Evolutionary conservation across 768 basidiomycete genomes (phyloP).

Genomic region (Leccinum boreale): DNA sequence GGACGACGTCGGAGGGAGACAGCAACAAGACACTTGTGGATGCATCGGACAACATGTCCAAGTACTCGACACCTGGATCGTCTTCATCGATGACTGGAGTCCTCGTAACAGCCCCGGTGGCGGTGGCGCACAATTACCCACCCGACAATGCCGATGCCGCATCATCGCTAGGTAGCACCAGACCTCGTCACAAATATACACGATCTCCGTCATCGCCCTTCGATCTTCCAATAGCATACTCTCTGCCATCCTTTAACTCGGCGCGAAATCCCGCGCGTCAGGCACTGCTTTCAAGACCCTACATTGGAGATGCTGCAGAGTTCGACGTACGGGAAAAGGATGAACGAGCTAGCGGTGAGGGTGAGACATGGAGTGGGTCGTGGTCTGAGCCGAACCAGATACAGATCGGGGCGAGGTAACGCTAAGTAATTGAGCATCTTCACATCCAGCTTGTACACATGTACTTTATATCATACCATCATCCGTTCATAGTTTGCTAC

Average conservation of each 20-base stretch:
- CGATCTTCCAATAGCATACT: conserved; percentile 29
- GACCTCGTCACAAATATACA: conserved; percentile 26
- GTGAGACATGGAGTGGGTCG: conserved; percentile 47
- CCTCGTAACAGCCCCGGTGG: conserved; percentile 2
- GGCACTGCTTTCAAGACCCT: not conserved
- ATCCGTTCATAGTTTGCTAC: not conserved
- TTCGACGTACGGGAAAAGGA: conserved; percentile 41
- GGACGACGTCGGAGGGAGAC: conserved; percentile 30
- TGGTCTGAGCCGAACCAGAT: conserved; percentile 38
- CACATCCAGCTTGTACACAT: conserved; percentile 7
- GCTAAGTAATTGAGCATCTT: not conserved
- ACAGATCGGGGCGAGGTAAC: conserved; percentile 29
- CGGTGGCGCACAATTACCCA: conserved; percentile 45
- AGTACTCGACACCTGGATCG: conserved; percentile 9
- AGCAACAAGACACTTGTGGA: conserved; percentile 16
- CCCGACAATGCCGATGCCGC: conserved; percentile 47
- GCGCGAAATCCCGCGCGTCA: conserved; percentile 6
- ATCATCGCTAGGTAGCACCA: conserved; percentile 16
- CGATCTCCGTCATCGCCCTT: conserved; percentile 41
- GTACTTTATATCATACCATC: conserved; percentile 18
- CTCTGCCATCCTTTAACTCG: conserved; percentile 31
- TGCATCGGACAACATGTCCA: conserved; percentile 14
- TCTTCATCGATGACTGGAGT: conserved; percentile 10
- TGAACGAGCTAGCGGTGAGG: conserved; percentile 45
- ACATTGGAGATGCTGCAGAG: conserved; percentile 8